phyloP scores from a whole-genome alignment of 2,329 filamentous ascomycete genomes.

The Fusarium ambrosium region DNA sequence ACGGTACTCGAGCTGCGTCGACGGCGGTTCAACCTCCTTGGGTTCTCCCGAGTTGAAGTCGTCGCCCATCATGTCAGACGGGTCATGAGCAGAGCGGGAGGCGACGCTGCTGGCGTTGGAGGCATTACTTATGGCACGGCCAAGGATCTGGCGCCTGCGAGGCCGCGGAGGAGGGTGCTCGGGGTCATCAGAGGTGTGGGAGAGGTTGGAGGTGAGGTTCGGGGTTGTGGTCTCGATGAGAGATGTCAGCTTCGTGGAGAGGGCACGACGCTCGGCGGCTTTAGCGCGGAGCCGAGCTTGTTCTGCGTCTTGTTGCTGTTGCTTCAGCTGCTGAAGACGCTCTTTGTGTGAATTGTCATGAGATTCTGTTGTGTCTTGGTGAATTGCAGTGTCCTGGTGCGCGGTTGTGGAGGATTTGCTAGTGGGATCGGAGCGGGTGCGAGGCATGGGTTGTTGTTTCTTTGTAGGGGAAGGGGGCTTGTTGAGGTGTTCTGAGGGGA shows the following conservation, averaged over 20 bases:
- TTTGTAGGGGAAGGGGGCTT: slow-evolving; percentile 55
- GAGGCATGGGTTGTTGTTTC: slow-evolving; percentile 28
- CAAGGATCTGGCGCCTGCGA: slow-evolving; percentile 65
- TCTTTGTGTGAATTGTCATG: slow-evolving; percentile 4
- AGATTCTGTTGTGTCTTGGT: slow-evolving; percentile 9
- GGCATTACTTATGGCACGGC: slow-evolving; percentile 70
- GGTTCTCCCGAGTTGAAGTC: slow-evolving; percentile 41
- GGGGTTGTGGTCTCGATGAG: slow-evolving; percentile 54
- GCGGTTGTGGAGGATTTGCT: slow-evolving; percentile 15
- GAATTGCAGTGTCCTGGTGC: slow-evolving; percentile 7
- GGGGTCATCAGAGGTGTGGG: slow-evolving; percentile 31
- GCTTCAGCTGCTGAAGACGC: slow-evolving; percentile 15
- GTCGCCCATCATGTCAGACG: slow-evolving; percentile 44
- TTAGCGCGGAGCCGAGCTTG: slow-evolving; percentile 48
- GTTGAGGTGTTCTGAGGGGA: slow-evolving; percentile 58
- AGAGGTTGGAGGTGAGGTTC: slow-evolving; percentile 26
- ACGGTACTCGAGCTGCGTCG: slow-evolving; percentile 68
- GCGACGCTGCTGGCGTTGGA: slow-evolving; percentile 64
- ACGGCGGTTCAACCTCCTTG: slow-evolving; percentile 53
- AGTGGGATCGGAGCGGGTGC: slow-evolving; percentile 57
- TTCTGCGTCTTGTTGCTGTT: slow-evolving; percentile 36
- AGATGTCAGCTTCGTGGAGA: slow-evolving; percentile 59
- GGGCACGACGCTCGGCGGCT: slow-evolving; percentile 56
- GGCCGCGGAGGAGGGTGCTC: slow-evolving; percentile 41
- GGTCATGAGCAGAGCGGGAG: slow-evolving; percentile 55